Percentiles rank a stretch among this genome's conserved stretches.
Conservation (phyloP, 768 basidiomycete species). For the Pholiota microspora region DNA sequence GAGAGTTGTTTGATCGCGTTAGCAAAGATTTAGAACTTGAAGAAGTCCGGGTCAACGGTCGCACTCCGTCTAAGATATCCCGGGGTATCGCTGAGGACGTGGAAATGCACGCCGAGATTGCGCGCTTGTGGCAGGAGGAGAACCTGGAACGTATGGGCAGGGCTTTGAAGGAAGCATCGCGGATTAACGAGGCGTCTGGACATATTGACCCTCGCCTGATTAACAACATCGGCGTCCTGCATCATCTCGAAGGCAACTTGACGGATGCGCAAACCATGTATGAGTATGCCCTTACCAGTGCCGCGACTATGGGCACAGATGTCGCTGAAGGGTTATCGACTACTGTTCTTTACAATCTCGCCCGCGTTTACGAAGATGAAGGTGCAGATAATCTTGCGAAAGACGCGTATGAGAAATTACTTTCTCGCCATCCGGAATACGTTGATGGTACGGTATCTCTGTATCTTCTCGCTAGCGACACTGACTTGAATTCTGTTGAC, state of each 20-base stretch:
- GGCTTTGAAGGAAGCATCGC: conserved; percentile 72
- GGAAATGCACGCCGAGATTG: conserved; percentile 90
- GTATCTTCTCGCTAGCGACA: background rate
- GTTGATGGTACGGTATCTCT: conserved; percentile 71
- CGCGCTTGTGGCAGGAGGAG: conserved; percentile 84
- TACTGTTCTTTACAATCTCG: conserved; percentile 88
- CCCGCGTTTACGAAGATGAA: conserved; percentile 84
- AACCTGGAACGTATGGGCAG: conserved; percentile 69
- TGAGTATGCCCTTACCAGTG: conserved; percentile 68
- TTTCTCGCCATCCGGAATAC: conserved; percentile 93
- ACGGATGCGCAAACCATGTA: conserved; percentile 62
- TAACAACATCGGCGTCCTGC: conserved; percentile 78
- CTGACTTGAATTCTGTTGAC: background rate
- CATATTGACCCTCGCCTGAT: conserved; percentile 64
- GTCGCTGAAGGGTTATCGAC: conserved; percentile 72
- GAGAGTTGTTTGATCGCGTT: conserved; percentile 80
- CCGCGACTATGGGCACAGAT: conserved; percentile 42
- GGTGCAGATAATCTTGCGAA: conserved; percentile 72
- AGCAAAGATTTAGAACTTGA: conserved; percentile 64
- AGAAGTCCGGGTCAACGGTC: conserved; percentile 46
- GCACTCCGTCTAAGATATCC: conserved; percentile 36
- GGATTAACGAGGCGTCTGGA: conserved; percentile 52
- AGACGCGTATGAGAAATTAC: conserved; percentile 84
- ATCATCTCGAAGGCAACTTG: conserved; percentile 65
- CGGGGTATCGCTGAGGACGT: conserved; percentile 70